These are phyloP conservation scores for Rhodotorula babjevae DNA, from an alignment of 768 basidiomycete genomes.

Conservation along the genomic window DNA sequence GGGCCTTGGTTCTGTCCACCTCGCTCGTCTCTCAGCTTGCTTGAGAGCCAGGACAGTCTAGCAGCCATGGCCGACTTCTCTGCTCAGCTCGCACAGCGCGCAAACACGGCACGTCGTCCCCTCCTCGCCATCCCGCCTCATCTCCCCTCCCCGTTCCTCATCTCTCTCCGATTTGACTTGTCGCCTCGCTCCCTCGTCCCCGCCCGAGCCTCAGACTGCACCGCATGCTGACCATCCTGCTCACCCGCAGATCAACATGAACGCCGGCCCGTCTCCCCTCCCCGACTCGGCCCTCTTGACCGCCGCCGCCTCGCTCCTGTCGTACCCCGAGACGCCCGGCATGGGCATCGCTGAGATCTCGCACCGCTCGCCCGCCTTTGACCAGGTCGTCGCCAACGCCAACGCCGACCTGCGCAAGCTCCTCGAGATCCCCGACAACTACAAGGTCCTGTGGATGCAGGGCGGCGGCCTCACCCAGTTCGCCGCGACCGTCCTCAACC, in stretches of 20 bases:
- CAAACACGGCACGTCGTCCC: constrained; percentile 2
- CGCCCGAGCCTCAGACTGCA: neutral
- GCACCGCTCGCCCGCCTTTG: constrained; percentile 88
- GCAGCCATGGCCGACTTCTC: constrained; percentile 22
- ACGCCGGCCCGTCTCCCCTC: constrained; percentile 87
- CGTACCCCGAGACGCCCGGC: constrained; percentile 78
- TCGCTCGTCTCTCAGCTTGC: neutral
- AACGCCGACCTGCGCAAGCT: constrained; percentile 67
- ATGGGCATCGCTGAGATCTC: constrained; percentile 96
- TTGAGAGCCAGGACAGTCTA: fast-evolving
- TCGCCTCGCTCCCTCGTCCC: neutral
- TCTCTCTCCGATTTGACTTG: too few relatives aligned
- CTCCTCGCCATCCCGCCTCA: neutral
- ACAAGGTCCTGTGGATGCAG: constrained; percentile 84
- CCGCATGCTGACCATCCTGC: neutral
- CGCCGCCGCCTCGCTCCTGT: constrained; percentile 72
- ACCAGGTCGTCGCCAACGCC: constrained; percentile 60
- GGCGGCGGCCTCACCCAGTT: constrained; percentile 92
- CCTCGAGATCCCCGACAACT: constrained; percentile 74
- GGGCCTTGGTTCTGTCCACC: neutral
- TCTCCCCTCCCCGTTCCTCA: neutral
- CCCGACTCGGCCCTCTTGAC: constrained; percentile 79
- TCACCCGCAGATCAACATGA: constrained; percentile 64
- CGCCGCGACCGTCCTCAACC: constrained; percentile 83
- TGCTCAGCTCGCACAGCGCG: constrained; percentile 11